These are phyloP conservation scores for Aspergillus nidulans DNA, from an alignment of 495 filamentous ascomycete species.

Conservation along the genomic window DNA sequence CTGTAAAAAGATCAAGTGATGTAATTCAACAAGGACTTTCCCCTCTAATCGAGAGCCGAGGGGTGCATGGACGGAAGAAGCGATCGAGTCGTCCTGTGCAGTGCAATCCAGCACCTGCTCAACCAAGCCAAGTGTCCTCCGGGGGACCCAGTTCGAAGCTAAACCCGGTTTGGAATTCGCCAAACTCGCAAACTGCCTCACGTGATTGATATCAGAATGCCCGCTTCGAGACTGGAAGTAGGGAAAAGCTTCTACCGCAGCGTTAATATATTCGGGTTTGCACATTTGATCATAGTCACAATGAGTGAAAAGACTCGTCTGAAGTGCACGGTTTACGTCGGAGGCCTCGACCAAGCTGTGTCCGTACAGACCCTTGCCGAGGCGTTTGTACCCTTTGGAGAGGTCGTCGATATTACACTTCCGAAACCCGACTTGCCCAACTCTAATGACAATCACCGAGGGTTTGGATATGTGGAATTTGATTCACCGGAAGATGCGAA, in stretches of 20 bases:
- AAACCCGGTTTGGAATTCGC: slow-evolving; percentile 35
- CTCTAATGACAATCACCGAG: slow-evolving; percentile 71
- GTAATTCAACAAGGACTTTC: slow-evolving; percentile 14
- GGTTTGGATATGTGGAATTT: slow-evolving; percentile 97
- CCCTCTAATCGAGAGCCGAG: slow-evolving; percentile 19
- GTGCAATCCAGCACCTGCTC: slow-evolving; percentile 1
- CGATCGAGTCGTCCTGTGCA: slow-evolving; percentile 9
- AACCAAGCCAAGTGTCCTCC: slow-evolving; percentile 50
- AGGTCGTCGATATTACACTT: slow-evolving; percentile 82
- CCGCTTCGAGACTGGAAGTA: slow-evolving; percentile 5
- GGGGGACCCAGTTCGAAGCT: slow-evolving; percentile 29
- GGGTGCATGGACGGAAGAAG: slow-evolving; percentile 20
- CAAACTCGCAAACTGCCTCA: slow-evolving; percentile 32
- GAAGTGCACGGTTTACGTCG: slow-evolving; percentile 84
- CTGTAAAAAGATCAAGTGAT: not conserved
- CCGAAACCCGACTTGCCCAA: slow-evolving; percentile 76
- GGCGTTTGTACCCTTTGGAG: slow-evolving; percentile 94
- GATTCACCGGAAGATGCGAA: slow-evolving; percentile 79
- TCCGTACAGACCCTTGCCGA: slow-evolving; percentile 71
- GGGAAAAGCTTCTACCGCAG: slow-evolving; percentile 2
- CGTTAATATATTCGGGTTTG: not conserved
- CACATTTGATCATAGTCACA: slow-evolving; percentile 15
- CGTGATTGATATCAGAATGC: slow-evolving; percentile 38
- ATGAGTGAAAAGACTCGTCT: slow-evolving; percentile 82
- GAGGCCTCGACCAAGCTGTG: slow-evolving; percentile 78